Conservation (phyloP, 306 rosid genomes). For the Begonia fuchsioides region DNA sequence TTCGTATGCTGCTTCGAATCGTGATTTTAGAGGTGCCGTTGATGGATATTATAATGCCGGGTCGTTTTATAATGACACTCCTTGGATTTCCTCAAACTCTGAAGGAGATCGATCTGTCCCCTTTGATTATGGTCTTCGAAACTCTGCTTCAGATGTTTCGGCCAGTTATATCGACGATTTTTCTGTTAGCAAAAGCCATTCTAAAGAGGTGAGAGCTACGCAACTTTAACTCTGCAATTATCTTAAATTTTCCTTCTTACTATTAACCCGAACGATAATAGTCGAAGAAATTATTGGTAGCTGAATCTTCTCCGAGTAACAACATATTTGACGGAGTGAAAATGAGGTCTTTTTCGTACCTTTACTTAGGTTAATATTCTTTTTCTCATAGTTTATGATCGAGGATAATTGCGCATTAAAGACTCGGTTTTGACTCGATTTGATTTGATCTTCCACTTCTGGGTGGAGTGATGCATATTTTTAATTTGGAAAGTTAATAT, state of each 20-base stretch:
- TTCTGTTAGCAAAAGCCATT: slow-evolving; percentile 70
- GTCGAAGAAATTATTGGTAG: no score
- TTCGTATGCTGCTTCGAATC: slow-evolving; percentile 53
- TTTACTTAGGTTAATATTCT: no score
- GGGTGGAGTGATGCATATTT: no score
- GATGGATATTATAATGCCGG: slow-evolving; percentile 37
- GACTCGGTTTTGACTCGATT: no score
- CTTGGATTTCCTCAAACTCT: slow-evolving; percentile 62
- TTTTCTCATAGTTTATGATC: no score
- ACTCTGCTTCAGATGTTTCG: slow-evolving; percentile 50
- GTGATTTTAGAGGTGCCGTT: slow-evolving; percentile 58
- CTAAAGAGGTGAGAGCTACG: slow-evolving; percentile 63
- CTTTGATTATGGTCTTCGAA: slow-evolving; percentile 63
- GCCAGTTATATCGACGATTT: slow-evolving; percentile 77
- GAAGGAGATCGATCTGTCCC: slow-evolving; percentile 62
- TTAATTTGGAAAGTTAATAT: no score
- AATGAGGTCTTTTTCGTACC: no score
- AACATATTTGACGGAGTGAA: no score
- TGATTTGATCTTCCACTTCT: no score
- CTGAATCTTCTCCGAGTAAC: no score
- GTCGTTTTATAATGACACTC: slow-evolving; percentile 59
- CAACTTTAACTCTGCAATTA: neutral
- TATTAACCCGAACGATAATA: neutral
- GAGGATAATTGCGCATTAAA: no score
- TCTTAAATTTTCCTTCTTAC: neutral